phyloP scores from a whole-genome alignment of 1,284 basidiomycete genomes.

The Pyrrhoderma noxium region DNA sequence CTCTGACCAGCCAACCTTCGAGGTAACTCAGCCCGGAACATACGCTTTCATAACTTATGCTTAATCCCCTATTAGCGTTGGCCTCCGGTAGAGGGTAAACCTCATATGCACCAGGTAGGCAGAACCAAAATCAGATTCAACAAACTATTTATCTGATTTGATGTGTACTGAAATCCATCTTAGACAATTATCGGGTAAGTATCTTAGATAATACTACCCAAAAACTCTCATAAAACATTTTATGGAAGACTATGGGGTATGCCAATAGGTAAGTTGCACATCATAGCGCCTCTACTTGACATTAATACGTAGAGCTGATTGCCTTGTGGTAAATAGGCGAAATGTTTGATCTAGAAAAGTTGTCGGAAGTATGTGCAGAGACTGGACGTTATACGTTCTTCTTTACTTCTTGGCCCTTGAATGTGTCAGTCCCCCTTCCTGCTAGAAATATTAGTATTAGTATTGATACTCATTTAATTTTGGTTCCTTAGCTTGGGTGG shows the following conservation, averaged over 20 bases:
- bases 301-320: background rate
- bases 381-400: conserved; percentile 62
- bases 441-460: background rate
- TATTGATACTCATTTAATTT: background rate
- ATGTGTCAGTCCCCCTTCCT: conserved; percentile 56
- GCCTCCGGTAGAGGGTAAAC: conserved; percentile 41
- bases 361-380: conserved; percentile 49
- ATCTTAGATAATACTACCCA: background rate
- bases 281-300: background rate
- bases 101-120: conserved; percentile 51
- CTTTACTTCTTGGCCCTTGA: conserved; percentile 66
- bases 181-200: conserved; percentile 56
- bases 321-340: conserved; percentile 38
- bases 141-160: background rate
- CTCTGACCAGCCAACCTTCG: conserved; percentile 64
- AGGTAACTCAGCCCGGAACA: conserved; percentile 33
- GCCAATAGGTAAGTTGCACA: conserved; percentile 48
- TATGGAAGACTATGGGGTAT: conserved; percentile 54
- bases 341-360: conserved; percentile 60
- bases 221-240: conserved; percentile 23
- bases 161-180: conserved; percentile 1
- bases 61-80: conserved; percentile 36
- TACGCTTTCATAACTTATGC: conserved; percentile 1
- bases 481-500: conserved; percentile 45
- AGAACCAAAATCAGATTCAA: background rate